phyloP scores from a whole-genome alignment of 768 basidiomycete genomes.

The Suillus weaverae region DNA sequence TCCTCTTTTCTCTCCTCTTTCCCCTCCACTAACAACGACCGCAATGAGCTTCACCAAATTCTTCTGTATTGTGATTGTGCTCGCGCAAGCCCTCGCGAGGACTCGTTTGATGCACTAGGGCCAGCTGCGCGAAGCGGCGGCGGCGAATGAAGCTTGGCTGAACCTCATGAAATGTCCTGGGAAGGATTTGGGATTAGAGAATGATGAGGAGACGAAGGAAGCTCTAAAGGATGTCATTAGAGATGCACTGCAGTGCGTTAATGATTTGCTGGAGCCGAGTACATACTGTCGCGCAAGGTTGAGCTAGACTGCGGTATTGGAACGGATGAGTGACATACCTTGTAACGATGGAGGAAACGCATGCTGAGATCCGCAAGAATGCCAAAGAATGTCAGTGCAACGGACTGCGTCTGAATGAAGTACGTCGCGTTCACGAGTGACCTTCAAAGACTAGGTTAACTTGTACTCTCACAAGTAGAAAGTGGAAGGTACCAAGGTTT shows the following conservation, averaged over 20 bases:
- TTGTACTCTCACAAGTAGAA: not conserved
- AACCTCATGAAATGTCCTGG: constrained; percentile 59
- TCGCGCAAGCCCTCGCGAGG: constrained; percentile 66
- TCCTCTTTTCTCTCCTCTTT: too few species aligned
- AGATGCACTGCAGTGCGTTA: constrained; percentile 74
- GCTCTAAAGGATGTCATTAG: constrained; percentile 50
- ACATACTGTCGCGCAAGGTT: constrained; percentile 33
- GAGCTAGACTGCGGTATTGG: not conserved
- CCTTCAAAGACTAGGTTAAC: constrained; percentile 38
- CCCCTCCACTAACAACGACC: too few species aligned
- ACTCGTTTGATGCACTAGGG: constrained; percentile 27
- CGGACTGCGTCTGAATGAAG: constrained; percentile 60
- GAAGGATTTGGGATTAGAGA: constrained; percentile 36
- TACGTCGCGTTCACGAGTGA: constrained; percentile 56
- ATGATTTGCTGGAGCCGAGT: constrained; percentile 66
- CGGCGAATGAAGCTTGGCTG: constrained; percentile 81
- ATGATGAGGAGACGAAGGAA: constrained; percentile 35
- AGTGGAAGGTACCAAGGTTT: constrained; percentile 42
- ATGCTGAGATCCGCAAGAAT: constrained; percentile 59
- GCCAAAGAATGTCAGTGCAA: constrained; percentile 63
- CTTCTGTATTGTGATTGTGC: too few species aligned
- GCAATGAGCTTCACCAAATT: too few species aligned
- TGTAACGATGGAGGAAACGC: constrained; percentile 53
- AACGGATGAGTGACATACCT: constrained; percentile 34
- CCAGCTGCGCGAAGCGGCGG: constrained; percentile 60